Base-by-base conservation (phyloP, 495 filamentous ascomycete species). In the Podospora appendiculata region DNA sequence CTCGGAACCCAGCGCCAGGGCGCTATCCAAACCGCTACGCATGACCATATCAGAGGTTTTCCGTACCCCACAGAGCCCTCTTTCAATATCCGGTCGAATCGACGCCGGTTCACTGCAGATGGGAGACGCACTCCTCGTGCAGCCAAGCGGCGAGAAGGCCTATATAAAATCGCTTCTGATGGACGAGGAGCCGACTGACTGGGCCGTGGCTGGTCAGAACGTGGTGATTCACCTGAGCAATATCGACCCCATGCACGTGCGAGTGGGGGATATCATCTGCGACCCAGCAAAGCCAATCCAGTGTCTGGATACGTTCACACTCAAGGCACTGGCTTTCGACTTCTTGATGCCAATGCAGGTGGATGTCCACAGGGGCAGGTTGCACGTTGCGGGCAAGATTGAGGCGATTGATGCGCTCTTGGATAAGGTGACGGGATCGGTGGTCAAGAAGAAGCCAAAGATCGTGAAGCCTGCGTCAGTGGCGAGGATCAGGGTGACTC, bases 171-270 rank as follows among this genome's bases (percentile, higher is more conserved):
- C 77, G 10, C 60, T 98, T 14, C 85, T 90, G 56, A 78, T 89
- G 14, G 84, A 91, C 56, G 76, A 80, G 17, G 82, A 86, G 40
- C 67, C 79, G 4, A 75, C 69, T 10, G 89, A 96, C 52, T 98
- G 90, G 90, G 93, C 90, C 4, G 90, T 96, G n/a, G 93, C 91
- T 2, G 91, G 94, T 12, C 90, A 96, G 60, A 95, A 95, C 50
- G 80, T 86, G 9, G 82, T 84, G 2, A 68, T 98, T 16, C 87
- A 95, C 60, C 77, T 98, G 48, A 76, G 79, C n/a, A 87, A 89
- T 51, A 90, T 96, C 61, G 90, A 96, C 54, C 77, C 85, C 2
- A 77, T 86, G 13, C 86, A 96, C 61, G 78, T 97, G 8, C 82
- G 82, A 41, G 63, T 83, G 8, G 93, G 93, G 10, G 92, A 98